Base-by-base conservation (phyloP, 2,329 filamentous ascomycete species). In the Colletotrichum shisoi region DNA sequence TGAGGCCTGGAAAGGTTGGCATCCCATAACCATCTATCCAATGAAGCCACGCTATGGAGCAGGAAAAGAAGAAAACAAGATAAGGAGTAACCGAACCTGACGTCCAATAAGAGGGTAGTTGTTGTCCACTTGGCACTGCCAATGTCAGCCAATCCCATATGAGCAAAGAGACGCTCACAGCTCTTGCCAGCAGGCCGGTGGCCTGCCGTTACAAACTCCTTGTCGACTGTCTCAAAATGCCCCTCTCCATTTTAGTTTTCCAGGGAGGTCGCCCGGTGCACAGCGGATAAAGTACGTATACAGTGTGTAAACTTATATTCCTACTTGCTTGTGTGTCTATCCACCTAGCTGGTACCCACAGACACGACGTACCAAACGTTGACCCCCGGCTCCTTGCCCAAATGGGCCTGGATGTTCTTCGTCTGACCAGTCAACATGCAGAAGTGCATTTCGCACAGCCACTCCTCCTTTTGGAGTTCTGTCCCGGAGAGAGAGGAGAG, bases 391-490 rank as follows among this genome's bases (percentile, higher is more conserved):
- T 12, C 63, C 58, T 39, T 63, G 59, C 40, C 63, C 40, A 37
- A 27, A 42, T 27, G 46, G 31, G 31, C 15, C 53, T 59, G 34
- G 42, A 46, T 24, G n/a, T 63, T 58, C 31, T 40, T n/a, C 40
- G n/a, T 45, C 45, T 48, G 52, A n/a, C 61, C 64, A 67, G 60
- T 67, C 49, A 67, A 24, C 34, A 21, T 12, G 21, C 54, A 27
- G 49, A 53, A 54, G 58, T 52, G 44, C 45, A 56, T 17, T 19
- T 48, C 42, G 57, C 57, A 65, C 57, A 65, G 62, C 62, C 62
- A 65, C 62, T 31, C 8, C 62, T 31, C 8, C 24, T 56, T 34
- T 34, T 34, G 7, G 31, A 34, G 31, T 34, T 46, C 57, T 39
- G 49, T 52, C 53, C 49, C 21, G 31, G 44, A 27, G 34, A n/a